These are phyloP conservation scores for Colletotrichum salicis DNA, from an alignment of 2,329 filamentous ascomycete genomes.

Conservation along the genomic window DNA sequence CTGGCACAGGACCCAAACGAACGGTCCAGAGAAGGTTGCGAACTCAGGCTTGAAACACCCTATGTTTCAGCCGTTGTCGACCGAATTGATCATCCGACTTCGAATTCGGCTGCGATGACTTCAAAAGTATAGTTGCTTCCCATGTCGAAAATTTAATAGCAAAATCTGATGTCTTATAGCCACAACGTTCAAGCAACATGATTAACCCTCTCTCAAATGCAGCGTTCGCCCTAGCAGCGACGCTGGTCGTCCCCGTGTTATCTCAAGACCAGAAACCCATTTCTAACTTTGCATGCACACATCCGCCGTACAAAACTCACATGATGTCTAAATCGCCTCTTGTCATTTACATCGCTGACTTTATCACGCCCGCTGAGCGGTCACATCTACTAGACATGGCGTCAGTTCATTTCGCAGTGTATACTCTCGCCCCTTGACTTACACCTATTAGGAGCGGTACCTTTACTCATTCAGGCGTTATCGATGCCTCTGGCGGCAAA, in stretches of 20 bases:
- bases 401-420: constrained; percentile 41
- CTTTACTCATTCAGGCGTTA: constrained; percentile 56
- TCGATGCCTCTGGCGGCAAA: constrained; percentile 46
- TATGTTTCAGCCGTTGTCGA: constrained; percentile 16
- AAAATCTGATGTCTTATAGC: neutral
- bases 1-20: neutral
- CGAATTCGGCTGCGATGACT: neutral
- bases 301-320: constrained; percentile 53
- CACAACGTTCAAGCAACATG: neutral
- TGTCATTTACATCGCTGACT: constrained; percentile 60
- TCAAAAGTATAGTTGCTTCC: neutral
- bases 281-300: constrained; percentile 38
- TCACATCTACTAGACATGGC: constrained; percentile 55
- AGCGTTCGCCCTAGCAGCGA: neutral
- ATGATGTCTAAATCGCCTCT: constrained; percentile 60
- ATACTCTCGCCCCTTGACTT: constrained; percentile 10
- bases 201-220: neutral
- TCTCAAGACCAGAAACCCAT: constrained; percentile 14
- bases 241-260: neutral
- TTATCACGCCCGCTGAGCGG: constrained; percentile 55
- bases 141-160: neutral
- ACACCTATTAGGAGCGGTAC: constrained; percentile 48
- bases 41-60: constrained; percentile 8
- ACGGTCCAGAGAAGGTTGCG: neutral
- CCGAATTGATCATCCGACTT: neutral